Conservation (phyloP, 2,329 filamentous ascomycete species). For the Gaeumannomyces tritici region DNA sequence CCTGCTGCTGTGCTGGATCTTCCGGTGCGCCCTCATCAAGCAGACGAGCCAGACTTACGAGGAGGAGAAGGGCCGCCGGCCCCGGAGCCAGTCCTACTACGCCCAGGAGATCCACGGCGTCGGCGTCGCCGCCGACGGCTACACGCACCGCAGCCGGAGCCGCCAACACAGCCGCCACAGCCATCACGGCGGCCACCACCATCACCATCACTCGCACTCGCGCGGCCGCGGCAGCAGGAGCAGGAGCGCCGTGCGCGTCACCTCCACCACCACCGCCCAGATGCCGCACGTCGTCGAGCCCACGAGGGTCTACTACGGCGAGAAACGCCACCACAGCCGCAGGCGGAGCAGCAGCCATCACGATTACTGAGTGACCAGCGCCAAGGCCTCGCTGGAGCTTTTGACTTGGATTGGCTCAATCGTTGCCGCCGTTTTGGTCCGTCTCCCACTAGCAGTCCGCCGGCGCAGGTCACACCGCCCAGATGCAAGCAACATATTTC, state of each 20-base stretch:
- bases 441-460: no score
- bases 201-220: background rate
- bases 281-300: background rate
- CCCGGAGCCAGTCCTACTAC: background rate
- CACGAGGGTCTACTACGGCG: background rate
- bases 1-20: conserved; percentile 24
- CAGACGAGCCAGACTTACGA: background rate
- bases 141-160: background rate
- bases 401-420: no score
- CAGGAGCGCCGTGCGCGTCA: background rate
- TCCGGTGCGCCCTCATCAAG: conserved; percentile 11
- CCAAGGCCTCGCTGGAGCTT: no score
- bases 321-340: background rate
- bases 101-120: background rate
- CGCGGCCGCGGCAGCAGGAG: background rate
- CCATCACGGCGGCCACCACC: background rate
- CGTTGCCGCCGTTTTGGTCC: no score
- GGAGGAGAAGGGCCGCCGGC: background rate
- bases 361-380: background rate
- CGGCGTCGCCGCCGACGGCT: background rate
- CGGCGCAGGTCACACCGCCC: no score
- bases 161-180: background rate
- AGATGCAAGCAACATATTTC: no score
- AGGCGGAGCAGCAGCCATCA: background rate
- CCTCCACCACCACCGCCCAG: background rate